Evolutionary conservation across 208 protist genomes (phyloP).

Genomic region (Crithidia brevicula): DNA sequence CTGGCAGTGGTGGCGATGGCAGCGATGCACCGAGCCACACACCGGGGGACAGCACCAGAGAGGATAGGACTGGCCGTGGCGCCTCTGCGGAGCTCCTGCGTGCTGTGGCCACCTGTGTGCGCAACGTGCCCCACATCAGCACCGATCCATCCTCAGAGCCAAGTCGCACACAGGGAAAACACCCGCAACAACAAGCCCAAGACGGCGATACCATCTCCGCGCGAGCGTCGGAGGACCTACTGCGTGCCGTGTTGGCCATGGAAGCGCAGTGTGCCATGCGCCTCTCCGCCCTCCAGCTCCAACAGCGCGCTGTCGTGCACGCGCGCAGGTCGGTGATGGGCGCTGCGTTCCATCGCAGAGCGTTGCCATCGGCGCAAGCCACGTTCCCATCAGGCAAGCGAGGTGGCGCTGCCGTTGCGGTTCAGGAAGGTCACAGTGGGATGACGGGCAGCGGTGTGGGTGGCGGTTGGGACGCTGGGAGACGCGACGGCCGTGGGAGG

Average conservation of each 20-base stretch:
- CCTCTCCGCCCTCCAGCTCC: not conserved
- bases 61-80: not conserved
- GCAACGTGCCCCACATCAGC: conserved; percentile 16
- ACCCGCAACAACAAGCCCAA: not conserved
- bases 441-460: not conserved
- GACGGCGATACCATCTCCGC: not conserved
- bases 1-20: no score
- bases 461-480: not conserved
- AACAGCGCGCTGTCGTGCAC: conserved; percentile 7
- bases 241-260: conserved; percentile 14
- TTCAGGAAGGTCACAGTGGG: not conserved
- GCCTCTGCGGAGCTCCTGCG: conserved; percentile 23
- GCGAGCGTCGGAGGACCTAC: conserved; percentile 3
- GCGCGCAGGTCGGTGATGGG: not conserved
- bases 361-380: not conserved
- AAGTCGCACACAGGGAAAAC: not conserved
- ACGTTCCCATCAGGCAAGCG: no score
- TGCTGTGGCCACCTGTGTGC: conserved; percentile 26
- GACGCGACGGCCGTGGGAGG: not conserved
- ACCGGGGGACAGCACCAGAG: not conserved
- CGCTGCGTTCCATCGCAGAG: not conserved
- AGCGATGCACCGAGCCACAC: not conserved
- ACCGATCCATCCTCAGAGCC: not conserved
- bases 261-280: conserved; percentile 26
- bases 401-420: not conserved